Evolutionary conservation across 2,329 filamentous ascomycete genomes (phyloP), one percentile per base, ranked within the genome.

Genomic region (Calonectria honghensis): DNA sequence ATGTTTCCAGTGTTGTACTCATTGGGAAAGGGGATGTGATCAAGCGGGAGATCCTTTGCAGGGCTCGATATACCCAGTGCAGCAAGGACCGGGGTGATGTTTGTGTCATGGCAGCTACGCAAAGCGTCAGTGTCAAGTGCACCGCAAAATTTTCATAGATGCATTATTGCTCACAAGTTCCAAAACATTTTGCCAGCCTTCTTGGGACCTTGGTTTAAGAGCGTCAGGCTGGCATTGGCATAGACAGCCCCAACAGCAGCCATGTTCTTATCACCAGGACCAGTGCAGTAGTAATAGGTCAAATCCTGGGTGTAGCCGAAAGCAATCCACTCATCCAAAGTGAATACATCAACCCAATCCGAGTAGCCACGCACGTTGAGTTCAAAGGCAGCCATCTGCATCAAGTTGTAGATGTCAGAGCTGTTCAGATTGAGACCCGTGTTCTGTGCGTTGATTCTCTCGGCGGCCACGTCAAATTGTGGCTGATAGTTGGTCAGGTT

Each of bases 301-400:
- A 61, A 35, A 10, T 61, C 54, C n/a, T 61, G 54, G 6, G 54
- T 61, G 32, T 61, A 61, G 1, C 54, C 54, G 14, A 61, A 61
- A 14, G 54, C 54, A 39, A 61, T 20, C 54, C 54, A 61, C n/a
- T 61, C 54, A 9, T 61, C 54, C 54, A 61, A n/a, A 16, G 54
- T 61, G 32, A 61, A 61, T 11, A 61, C 54, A n/a, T 61, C 54
- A 16, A 61, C 13, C 54, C 54, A 61, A 20, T 61, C 54, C 11
- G 54, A 61, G 54, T 61, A 61, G 11, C 54, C 54, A 1, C 54
- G 54, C 32, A 61, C 54, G 14, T 61, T 61, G 20, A 61, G 54
- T n/a, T 61, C 54, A 61, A 27, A 61, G 4, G 54, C 54, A 27
- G 54, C 32, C 54, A 61, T 61, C 13, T 61, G 54, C 54, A 61